Percentiles rank a stretch among this genome's conserved stretches.
Evolutionary conservation across 164 flowering plant species (phyloP).

Genomic region (Tetracentron sinense): DNA sequence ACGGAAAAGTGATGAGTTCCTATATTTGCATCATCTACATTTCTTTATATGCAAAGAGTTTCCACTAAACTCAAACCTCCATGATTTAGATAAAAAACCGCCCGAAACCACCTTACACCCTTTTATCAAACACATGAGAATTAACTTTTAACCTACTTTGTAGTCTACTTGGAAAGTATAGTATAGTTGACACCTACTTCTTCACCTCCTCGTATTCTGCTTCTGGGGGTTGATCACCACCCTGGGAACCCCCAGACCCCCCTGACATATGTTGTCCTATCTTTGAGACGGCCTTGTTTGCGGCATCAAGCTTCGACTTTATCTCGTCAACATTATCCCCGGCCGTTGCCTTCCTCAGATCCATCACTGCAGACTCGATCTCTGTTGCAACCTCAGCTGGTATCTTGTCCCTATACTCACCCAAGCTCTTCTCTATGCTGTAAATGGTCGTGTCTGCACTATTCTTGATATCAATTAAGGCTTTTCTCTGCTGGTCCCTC

Average conservation of each 20-base stretch:
- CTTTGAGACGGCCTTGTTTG: slow-evolving; percentile 52
- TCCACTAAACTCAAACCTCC: too few relatives aligned
- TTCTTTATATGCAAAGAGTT: too few relatives aligned
- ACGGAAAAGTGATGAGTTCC: too few relatives aligned
- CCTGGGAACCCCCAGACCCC: slow-evolving; percentile 32
- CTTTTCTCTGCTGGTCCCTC: slow-evolving; percentile 44
- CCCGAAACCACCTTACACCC: too few relatives aligned
- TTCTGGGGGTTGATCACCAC: slow-evolving; percentile 50
- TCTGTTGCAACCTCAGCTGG: slow-evolving; percentile 40
- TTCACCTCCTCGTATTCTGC: slow-evolving; percentile 64
- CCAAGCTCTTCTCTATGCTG: slow-evolving; percentile 53
- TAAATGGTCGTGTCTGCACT: slow-evolving; percentile 48
- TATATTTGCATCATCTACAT: too few relatives aligned
- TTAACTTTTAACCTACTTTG: too few relatives aligned
- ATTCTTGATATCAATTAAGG: slow-evolving; percentile 42
- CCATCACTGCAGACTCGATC: slow-evolving; percentile 39
- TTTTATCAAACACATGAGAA: too few relatives aligned
- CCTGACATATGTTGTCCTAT: slow-evolving; percentile 48
- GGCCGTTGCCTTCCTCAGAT: slow-evolving; percentile 32
- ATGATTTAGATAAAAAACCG: too few relatives aligned
- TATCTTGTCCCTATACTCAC: slow-evolving; percentile 46
- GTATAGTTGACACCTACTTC: slow-evolving; percentile 36
- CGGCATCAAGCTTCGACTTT: slow-evolving; percentile 48
- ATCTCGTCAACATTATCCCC: slow-evolving; percentile 43
- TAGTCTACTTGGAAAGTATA: too few relatives aligned